phyloP scores from a whole-genome alignment of 331 rosid species.

The Acacia concinna region DNA sequence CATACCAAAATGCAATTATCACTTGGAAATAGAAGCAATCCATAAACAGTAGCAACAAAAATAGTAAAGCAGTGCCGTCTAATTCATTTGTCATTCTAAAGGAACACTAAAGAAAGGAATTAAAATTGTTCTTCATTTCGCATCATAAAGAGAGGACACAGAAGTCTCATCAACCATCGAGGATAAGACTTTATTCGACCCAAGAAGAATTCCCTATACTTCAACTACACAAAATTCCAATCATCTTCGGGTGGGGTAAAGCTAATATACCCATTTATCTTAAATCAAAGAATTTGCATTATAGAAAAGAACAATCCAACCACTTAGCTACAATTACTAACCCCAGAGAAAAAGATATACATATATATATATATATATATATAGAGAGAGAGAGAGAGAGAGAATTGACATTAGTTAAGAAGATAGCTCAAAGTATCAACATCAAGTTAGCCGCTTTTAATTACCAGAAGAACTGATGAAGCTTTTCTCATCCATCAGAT shows the following conservation, averaged over 20 bases:
- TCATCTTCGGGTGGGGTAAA: not conserved
- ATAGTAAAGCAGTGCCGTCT: not conserved
- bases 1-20: not conserved
- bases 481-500: slow-evolving; percentile 38
- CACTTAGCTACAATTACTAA: not conserved
- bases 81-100: not conserved
- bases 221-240: not conserved
- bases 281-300: not conserved
- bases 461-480: slow-evolving; percentile 51
- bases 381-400: not conserved
- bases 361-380: too few species aligned
- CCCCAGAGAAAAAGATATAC: too few species aligned
- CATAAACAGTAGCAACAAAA: not conserved
- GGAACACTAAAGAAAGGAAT: not conserved
- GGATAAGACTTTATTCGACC: not conserved
- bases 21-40: not conserved
- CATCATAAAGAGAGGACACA: not conserved
- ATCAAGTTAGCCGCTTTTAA: slow-evolving; percentile 61
- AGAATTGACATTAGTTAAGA: not conserved
- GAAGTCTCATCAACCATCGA: not conserved
- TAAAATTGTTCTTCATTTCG: not conserved
- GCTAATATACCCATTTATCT: not conserved
- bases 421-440: slow-evolving; percentile 30
- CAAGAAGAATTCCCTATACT: not conserved
- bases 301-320: not conserved